Evolutionary conservation across 1,139 yeast genomes (phyloP), one percentile per base, ranked within the genome.

Genomic region (Suhomyces kunorum): DNA sequence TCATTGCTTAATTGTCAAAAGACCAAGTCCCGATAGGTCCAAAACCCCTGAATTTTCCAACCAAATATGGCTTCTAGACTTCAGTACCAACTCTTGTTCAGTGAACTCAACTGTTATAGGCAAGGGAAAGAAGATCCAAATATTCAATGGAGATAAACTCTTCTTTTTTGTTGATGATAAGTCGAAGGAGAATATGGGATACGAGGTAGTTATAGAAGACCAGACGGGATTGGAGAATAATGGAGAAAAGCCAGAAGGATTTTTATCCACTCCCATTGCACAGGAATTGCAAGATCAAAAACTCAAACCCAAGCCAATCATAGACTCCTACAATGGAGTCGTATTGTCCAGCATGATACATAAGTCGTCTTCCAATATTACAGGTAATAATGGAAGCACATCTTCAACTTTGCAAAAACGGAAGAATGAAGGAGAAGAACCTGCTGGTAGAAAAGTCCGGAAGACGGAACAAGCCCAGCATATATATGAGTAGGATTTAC

Each of bases 51-150:
- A 71, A 3, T 66, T 66, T 29, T 29, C 32, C 6, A 53, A 62
- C 7, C 63, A 78, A 3, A 68, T 87, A n/a, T 88, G 96, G 95
- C 64, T 89, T 14, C 63, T 86, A 30, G 96, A 87, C 54, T 77
- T 73, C 45, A 85, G 95, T 38, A 80, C 95, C 1, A 89, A 89
- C 58, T 83, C 87, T 1, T 87, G 96, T 55, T 78, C 70, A 48
- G 74, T 89, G 8, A 87, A 89, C 55, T 76, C 76, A 4, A 59
- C 63, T 11, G 71, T 69, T 34, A 55, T 89, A 30, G 85, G 85
- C 0, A 78, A 79, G 45, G 84, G 84, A 2, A 70, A 73, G 26
- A 87, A 87, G 49, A 74, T 74, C 0, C 73, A 78, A 45, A 53
- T 89, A 1, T 78, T 70, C 51, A 71, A 84, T 47, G 83, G 83